These are phyloP conservation scores for Diphasiastrum complanatum DNA, from an alignment of 83 land plant species.

Conservation along the genomic window DNA sequence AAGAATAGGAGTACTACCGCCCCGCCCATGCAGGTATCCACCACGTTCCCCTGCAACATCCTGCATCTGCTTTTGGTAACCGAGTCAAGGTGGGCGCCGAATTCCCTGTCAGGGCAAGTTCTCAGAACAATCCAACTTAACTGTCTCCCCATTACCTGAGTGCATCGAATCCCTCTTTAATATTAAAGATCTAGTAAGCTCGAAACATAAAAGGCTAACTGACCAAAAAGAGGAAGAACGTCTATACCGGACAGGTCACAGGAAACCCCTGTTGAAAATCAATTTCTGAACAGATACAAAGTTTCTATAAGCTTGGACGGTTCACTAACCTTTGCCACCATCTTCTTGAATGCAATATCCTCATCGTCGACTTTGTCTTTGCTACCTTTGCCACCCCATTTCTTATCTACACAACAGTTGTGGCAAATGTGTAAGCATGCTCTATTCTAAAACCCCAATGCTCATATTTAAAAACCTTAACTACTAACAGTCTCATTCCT, in stretches of 20 bases:
- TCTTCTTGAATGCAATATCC: slow-evolving; percentile 84
- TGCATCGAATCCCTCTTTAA: too few relatives aligned
- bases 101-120: slow-evolving; percentile 96
- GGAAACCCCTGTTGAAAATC: too few relatives aligned
- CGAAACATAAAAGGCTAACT: too few relatives aligned
- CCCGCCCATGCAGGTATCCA: slow-evolving; percentile 96
- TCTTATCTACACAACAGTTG: slow-evolving; percentile 52
- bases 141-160: too few relatives aligned
- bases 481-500: not conserved
- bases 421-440: not conserved
- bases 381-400: slow-evolving; percentile 61
- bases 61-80: slow-evolving; percentile 80
- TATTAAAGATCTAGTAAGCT: not conserved
- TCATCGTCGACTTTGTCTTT: slow-evolving; percentile 91
- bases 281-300: too few relatives aligned
- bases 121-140: slow-evolving; percentile 39
- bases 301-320: slow-evolving; percentile 40
- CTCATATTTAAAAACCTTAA: not conserved
- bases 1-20: slow-evolving; percentile 52
- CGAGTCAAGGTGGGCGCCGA: slow-evolving; percentile 54
- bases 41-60: slow-evolving; percentile 99
- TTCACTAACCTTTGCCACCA: slow-evolving; percentile 98
- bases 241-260: too few relatives aligned
- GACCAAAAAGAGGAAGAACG: too few relatives aligned
- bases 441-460: not conserved